Conservation (phyloP, 2,329 filamentous ascomycete species). For the Geoglossum cookeanum region DNA sequence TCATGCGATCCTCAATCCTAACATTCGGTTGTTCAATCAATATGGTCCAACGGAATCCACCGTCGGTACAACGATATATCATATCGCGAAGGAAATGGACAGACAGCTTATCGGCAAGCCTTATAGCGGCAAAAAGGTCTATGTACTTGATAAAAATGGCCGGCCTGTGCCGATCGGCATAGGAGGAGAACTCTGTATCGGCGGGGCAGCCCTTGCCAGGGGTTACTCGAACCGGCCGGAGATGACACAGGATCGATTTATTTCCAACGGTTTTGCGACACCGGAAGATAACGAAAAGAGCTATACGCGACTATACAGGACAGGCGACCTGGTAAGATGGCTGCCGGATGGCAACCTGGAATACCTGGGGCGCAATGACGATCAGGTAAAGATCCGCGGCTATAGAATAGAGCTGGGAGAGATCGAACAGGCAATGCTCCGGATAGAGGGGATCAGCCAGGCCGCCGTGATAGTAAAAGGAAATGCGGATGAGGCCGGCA, state of each 20-base stretch:
- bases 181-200: neutral
- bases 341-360: conserved; percentile 57
- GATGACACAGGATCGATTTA: neutral
- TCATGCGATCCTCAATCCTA: conserved; percentile 10
- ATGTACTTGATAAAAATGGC: too few relatives aligned
- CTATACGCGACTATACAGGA: conserved; percentile 50
- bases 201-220: conserved; percentile 12
- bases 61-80: too few relatives aligned
- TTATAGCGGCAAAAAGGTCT: too few relatives aligned
- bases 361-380: conserved; percentile 55
- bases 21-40: conserved; percentile 11
- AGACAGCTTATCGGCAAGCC: too few relatives aligned
- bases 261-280: neutral
- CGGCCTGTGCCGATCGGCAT: conserved; percentile 5
- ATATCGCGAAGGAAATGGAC: too few relatives aligned
- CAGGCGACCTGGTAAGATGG: conserved; percentile 65
- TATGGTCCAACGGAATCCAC: conserved; percentile 14
- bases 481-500: too few relatives aligned
- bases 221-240: neutral
- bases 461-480: too few relatives aligned
- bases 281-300: too few relatives aligned
- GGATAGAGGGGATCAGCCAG: too few relatives aligned
- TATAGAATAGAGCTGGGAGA: conserved; percentile 64
- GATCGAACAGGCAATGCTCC: too few relatives aligned
- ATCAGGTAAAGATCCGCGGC: conserved; percentile 65